These are phyloP conservation scores for Ceratocystis papillata DNA, from an alignment of 2,329 filamentous ascomycete genomes.

Conservation along the genomic window DNA sequence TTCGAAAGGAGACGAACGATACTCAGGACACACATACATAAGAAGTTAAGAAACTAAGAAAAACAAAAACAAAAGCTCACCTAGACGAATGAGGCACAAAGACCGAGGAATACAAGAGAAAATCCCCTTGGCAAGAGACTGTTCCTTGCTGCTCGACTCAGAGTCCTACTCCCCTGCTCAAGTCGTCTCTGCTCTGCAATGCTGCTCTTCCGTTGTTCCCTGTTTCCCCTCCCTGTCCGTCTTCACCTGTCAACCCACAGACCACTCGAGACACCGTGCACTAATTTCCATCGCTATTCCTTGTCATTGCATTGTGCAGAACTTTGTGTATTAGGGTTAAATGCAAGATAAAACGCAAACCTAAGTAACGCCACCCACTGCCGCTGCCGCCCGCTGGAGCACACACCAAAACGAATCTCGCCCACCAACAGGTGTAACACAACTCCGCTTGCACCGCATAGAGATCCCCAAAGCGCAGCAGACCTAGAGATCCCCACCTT, in stretches of 20 bases:
- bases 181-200: not conserved
- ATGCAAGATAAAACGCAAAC: too few relatives aligned
- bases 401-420: too few relatives aligned
- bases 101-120: too few relatives aligned
- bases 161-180: not conserved
- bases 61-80: too few relatives aligned
- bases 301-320: constrained; percentile 2
- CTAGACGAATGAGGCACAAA: too few relatives aligned
- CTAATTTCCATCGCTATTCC: not conserved
- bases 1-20: too few relatives aligned
- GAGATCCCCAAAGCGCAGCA: not conserved
- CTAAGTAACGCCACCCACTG: too few relatives aligned
- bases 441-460: not conserved
- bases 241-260: constrained; percentile 1
- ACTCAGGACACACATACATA: too few relatives aligned
- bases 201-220: not conserved
- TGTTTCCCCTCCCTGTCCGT: not conserved
- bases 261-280: not conserved
- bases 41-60: too few relatives aligned
- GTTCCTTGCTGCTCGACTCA: not conserved
- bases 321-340: constrained; percentile 2
- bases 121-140: too few relatives aligned
- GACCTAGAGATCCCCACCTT: not conserved
- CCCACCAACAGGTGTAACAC: not conserved
- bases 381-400: too few relatives aligned